Evolutionary conservation across 768 basidiomycete species (phyloP).

Genomic region (Hypholoma sublateritium): DNA sequence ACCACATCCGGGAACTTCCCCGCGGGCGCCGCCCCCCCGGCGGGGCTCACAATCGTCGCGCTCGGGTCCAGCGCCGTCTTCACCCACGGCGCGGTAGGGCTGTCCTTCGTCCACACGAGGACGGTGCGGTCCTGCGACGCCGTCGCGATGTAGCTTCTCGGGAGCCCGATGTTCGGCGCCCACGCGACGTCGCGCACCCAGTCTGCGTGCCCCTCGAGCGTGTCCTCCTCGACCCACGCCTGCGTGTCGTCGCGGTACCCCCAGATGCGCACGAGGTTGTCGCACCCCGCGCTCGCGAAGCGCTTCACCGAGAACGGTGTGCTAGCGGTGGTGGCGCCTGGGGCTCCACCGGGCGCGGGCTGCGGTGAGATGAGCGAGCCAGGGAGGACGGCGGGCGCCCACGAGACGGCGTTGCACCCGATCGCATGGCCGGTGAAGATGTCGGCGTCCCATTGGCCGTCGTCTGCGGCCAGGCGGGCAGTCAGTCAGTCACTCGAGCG

Average conservation of each 20-base stretch:
- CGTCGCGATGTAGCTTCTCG: slow-evolving; percentile 93
- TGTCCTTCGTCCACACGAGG: slow-evolving; percentile 88
- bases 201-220: slow-evolving; percentile 89
- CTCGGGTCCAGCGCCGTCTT: slow-evolving; percentile 80
- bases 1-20: slow-evolving; percentile 96
- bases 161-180: slow-evolving; percentile 96
- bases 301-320: slow-evolving; percentile 72
- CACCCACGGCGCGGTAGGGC: slow-evolving; percentile 71
- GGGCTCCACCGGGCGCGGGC: slow-evolving; percentile 40
- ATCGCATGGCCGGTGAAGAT: slow-evolving; percentile 96
- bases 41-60: slow-evolving; percentile 43
- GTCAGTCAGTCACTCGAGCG: background rate
- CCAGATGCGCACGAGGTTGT: slow-evolving; percentile 95
- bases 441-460: slow-evolving; percentile 94
- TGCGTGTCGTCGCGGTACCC: slow-evolving; percentile 83
- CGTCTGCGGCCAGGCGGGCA: slow-evolving; percentile 53
- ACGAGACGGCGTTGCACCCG: slow-evolving; percentile 95
- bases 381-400: slow-evolving; percentile 90
- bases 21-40: slow-evolving; percentile 44
- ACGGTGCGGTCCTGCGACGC: slow-evolving; percentile 94
- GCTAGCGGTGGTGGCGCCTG: slow-evolving; percentile 38
- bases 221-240: slow-evolving; percentile 90
- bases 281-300: slow-evolving; percentile 95
- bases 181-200: slow-evolving; percentile 99
- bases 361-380: slow-evolving; percentile 81